Evolutionary conservation across 2,329 filamentous ascomycete species (phyloP).

Genomic region (Niveomyces coronatus): DNA sequence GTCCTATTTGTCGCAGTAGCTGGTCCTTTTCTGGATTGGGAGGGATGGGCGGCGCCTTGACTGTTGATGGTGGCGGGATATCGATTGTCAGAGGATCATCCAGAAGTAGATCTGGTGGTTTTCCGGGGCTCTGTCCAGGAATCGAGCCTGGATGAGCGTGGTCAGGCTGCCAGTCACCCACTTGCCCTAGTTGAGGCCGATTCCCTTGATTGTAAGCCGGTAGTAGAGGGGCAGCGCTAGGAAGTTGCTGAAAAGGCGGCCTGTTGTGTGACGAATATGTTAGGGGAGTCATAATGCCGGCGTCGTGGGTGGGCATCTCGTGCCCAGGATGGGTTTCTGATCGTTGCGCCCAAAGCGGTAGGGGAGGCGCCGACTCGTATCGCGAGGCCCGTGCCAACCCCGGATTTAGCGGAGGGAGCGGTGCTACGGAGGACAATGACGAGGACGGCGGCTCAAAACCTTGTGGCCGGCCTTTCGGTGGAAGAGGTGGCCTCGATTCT

Average conservation of each 20-base stretch:
- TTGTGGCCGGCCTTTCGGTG: conserved; percentile 44
- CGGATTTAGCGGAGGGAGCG: conserved; percentile 17
- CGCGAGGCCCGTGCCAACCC: conserved; percentile 23
- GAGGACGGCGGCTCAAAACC: conserved; percentile 16
- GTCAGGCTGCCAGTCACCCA: conserved; percentile 15
- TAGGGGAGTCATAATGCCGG: conserved; percentile 1
- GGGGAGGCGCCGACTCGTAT: conserved; percentile 38
- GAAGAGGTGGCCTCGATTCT: conserved; percentile 35
- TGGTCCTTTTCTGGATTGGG: conserved; percentile 94
- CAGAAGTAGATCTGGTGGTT: conserved; percentile 34
- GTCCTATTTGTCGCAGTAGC: conserved; percentile 65
- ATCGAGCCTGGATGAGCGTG: conserved; percentile 21
- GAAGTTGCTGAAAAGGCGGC: neutral
- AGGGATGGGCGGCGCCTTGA: conserved; percentile 74
- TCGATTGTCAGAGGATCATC: conserved; percentile 45
- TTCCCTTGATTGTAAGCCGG: conserved; percentile 17
- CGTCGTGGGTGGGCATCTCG: neutral
- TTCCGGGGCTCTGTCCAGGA: conserved; percentile 16
- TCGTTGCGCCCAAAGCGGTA: conserved; percentile 25
- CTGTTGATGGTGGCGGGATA: conserved; percentile 36
- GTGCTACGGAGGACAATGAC: conserved; percentile 19
- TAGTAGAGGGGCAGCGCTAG: conserved; percentile 8
- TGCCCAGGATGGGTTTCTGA: conserved; percentile 6
- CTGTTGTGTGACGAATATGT: conserved; percentile 1
- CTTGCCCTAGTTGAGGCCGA: conserved; percentile 13